phyloP scores from a whole-genome alignment of 75 land plant genomes.

The Azolla pinnata region DNA sequence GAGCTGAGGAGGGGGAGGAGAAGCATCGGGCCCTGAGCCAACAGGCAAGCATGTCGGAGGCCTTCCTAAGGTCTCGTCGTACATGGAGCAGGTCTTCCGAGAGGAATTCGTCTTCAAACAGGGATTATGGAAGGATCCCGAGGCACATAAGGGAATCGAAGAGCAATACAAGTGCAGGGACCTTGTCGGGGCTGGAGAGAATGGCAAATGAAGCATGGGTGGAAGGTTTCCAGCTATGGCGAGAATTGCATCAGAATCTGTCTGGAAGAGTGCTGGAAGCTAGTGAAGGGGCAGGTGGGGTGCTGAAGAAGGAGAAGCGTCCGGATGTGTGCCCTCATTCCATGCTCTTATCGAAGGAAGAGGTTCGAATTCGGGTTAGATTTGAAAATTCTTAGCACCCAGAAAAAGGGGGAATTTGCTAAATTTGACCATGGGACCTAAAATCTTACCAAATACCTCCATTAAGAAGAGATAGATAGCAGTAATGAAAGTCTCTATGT shows the following conservation, averaged over 20 bases:
- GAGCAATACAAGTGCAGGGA: no score
- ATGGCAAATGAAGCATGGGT: constrained; percentile 37
- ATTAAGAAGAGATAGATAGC: no score
- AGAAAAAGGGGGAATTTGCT: no score
- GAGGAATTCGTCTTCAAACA: constrained; percentile 17
- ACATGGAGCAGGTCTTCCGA: constrained; percentile 28
- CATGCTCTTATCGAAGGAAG: constrained; percentile 12
- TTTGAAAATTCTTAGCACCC: no score
- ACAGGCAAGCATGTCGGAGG: constrained; percentile 5
- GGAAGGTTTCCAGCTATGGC: constrained; percentile 29
- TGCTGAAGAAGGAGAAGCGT: constrained; percentile 1
- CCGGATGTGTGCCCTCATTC: constrained; percentile 31
- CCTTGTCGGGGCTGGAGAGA: constrained; percentile 26
- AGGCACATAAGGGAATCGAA: constrained; percentile 25
- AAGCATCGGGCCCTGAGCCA: constrained; percentile 5
- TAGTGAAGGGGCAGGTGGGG: neutral
- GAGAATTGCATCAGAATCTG: constrained; percentile 6
- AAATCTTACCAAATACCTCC: no score
- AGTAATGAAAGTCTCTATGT: no score
- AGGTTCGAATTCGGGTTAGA: no score
- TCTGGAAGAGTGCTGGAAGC: neutral
- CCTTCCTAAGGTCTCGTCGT: constrained; percentile 10
- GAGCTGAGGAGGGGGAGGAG: constrained; percentile 6
- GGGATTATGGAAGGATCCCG: constrained; percentile 42
- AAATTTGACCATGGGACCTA: no score